A percentile compares a stretch with the other conserved stretches of the same genome.
Conservation (phyloP, 108 stramenopile species). For the Craspedostauros australis region DNA sequence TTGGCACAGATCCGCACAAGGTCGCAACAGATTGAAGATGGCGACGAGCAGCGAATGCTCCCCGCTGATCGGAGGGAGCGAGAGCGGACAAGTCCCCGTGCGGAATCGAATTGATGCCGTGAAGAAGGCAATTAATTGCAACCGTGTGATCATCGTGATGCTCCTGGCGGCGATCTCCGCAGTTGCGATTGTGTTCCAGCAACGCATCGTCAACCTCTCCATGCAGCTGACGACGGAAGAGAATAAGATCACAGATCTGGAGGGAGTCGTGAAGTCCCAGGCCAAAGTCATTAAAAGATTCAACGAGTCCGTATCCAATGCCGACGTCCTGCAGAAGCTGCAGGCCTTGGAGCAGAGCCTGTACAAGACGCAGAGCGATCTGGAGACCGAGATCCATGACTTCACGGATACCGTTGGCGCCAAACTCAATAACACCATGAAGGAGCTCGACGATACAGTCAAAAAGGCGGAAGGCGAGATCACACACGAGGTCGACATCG, state of each 20-base stretch:
- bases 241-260: slow-evolving; percentile 15
- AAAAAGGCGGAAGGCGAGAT: slow-evolving; percentile 40
- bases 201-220: slow-evolving; percentile 6
- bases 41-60: too few species aligned
- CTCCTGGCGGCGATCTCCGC: slow-evolving; percentile 10
- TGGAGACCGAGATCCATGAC: slow-evolving; percentile 14
- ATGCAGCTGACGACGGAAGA: slow-evolving; percentile 23
- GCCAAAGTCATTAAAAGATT: slow-evolving; percentile 60
- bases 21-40: too few species aligned
- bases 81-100: too few species aligned
- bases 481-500: slow-evolving; percentile 38
- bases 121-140: slow-evolving; percentile 8
- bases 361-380: slow-evolving; percentile 18
- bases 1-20: too few species aligned
- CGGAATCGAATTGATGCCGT: too few species aligned
- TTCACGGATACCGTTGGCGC: slow-evolving; percentile 18
- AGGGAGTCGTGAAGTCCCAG: slow-evolving; percentile 25
- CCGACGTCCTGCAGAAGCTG: slow-evolving; percentile 60
- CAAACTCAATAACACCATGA: slow-evolving; percentile 35
- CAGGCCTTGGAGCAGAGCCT: slow-evolving; percentile 27
- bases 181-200: slow-evolving; percentile 22
- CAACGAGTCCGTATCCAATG: slow-evolving; percentile 69
- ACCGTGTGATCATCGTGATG: slow-evolving; percentile 28
- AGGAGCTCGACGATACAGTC: slow-evolving; percentile 33
- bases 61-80: too few species aligned